Evolutionary conservation across 768 basidiomycete species (phyloP).

Genomic region (Mrakia blollopis): DNA sequence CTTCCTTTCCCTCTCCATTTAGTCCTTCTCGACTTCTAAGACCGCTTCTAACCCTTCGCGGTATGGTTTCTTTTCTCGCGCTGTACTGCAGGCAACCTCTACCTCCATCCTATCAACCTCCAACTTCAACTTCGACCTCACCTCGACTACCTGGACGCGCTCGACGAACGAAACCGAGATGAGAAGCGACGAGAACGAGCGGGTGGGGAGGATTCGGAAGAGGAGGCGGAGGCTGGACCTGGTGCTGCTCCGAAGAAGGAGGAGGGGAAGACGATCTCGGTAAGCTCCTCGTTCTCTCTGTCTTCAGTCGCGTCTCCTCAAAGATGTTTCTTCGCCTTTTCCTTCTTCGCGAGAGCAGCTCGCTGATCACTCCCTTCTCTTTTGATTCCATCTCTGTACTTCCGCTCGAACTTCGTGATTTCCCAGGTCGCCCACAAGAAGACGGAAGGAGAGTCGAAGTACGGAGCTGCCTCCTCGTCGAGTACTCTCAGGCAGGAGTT

Average conservation of each 20-base stretch:
- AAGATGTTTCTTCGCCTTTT: no score
- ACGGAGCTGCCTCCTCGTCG: constrained; percentile 9
- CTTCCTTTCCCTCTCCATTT: not conserved
- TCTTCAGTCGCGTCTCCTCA: not conserved
- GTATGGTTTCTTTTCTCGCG: no score
- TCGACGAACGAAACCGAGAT: constrained; percentile 36
- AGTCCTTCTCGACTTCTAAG: no score
- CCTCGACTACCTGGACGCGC: constrained; percentile 43
- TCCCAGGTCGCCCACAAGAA: constrained; percentile 28
- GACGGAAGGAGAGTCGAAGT: constrained; percentile 22
- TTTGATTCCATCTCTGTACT: not conserved
- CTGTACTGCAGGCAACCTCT: constrained; percentile 44
- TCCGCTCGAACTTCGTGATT: not conserved
- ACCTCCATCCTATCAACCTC: constrained; percentile 43
- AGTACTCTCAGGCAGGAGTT: constrained; percentile 10
- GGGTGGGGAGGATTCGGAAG: constrained; percentile 35
- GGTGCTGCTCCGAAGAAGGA: constrained; percentile 21
- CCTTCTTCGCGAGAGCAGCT: not conserved
- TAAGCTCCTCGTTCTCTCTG: constrained; percentile 12
- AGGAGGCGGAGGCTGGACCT: constrained; percentile 38
- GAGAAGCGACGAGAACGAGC: constrained; percentile 30
- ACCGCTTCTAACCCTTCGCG: no score
- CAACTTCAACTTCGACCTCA: constrained; percentile 43
- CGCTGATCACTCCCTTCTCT: not conserved
- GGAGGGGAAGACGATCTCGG: constrained; percentile 31